Base-by-base conservation (phyloP, 306 rosid genomes). In the Trifolium pratense region DNA sequence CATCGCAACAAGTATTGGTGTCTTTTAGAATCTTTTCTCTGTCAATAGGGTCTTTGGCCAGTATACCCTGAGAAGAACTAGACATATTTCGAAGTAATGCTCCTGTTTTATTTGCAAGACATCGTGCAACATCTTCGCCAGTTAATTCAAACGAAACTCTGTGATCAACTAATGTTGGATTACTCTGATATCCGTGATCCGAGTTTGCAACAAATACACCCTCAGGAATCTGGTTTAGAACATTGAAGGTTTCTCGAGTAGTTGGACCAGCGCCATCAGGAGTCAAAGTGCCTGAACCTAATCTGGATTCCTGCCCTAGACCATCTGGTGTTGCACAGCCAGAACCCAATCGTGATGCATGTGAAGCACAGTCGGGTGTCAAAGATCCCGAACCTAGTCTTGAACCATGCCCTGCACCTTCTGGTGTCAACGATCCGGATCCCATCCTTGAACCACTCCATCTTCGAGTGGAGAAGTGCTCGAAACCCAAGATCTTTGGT, bases 111-210 rank as follows among this genome's bases (percentile, higher is more conserved):
- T 77, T 93, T 37, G 97, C 97, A 63, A 93, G 98, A 72, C 96
- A 91, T 6, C 89, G 87, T 0, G 97, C 96, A 76, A 93, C 94
- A 77, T 89, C 98, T 84, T 91, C 98, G 12, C 96, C 96, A 4
- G 97, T 93, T 76, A 93, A 84, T 74, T 93, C 98, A 71, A 93
- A 93, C 20, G 99, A 94, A 29, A 94, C 97, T 82, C 99, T 83
- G 82, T 88, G 99, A 81, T 89, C 85, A 12, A 86, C 79, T 45
- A 87, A 16, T 26, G 76, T 9, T 67, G 78, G 85, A 73, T 80
- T 85, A 45, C 73, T 81, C 42, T 84, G 92, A 73, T 77, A 61
- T 73, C 84, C 96, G 78, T 65, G 75, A 36, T 83, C 90, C 18
- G 86, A 79, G 78, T 86, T 84, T 71, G 86, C 81, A 57, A 86